Percentiles rank a stretch among this genome's conserved stretches.
phyloP scores from a whole-genome alignment of 1,139 yeast species.

The Saccharomycopsis hybrid region DNA sequence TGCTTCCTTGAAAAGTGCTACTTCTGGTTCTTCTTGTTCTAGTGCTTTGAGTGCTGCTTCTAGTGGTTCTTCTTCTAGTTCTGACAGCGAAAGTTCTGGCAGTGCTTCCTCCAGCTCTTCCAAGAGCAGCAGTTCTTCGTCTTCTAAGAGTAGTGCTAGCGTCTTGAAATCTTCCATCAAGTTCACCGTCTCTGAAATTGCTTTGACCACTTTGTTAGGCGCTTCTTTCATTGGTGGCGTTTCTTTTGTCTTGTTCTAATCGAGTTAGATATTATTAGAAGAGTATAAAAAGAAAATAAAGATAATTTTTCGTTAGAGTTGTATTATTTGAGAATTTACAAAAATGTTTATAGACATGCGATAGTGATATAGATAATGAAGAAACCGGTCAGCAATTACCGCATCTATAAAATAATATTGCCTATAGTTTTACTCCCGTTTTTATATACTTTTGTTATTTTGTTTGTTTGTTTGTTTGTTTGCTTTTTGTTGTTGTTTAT shows the following conservation, averaged over 20 bases:
- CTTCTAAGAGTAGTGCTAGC: conserved; percentile 26
- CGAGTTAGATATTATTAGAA: too few species aligned
- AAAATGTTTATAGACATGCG: too few species aligned
- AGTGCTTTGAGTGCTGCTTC: conserved; percentile 39
- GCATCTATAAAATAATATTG: too few species aligned
- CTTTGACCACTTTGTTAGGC: conserved; percentile 20
- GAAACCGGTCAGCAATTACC: too few species aligned
- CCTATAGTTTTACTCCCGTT: too few species aligned
- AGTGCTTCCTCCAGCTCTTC: conserved; percentile 26
- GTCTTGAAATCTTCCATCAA: conserved; percentile 12
- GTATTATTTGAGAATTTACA: too few species aligned
- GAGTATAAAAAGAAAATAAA: too few species aligned
- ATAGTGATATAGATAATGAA: too few species aligned
- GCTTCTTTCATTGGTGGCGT: conserved; percentile 27
- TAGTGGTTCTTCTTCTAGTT: conserved; percentile 36
- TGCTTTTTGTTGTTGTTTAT: too few species aligned
- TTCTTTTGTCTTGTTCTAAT: conserved; percentile 28
- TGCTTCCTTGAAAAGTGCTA: conserved; percentile 41
- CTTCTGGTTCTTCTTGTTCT: conserved; percentile 51
- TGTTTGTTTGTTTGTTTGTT: too few species aligned
- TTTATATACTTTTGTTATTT: too few species aligned
- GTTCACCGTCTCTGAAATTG: conserved; percentile 24
- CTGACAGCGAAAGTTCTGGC: conserved; percentile 29
- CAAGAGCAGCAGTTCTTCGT: conserved; percentile 28
- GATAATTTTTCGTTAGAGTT: too few species aligned